phyloP scores from a whole-genome alignment of 1,139 yeast species.

The Debaryomyces subglobosus region DNA sequence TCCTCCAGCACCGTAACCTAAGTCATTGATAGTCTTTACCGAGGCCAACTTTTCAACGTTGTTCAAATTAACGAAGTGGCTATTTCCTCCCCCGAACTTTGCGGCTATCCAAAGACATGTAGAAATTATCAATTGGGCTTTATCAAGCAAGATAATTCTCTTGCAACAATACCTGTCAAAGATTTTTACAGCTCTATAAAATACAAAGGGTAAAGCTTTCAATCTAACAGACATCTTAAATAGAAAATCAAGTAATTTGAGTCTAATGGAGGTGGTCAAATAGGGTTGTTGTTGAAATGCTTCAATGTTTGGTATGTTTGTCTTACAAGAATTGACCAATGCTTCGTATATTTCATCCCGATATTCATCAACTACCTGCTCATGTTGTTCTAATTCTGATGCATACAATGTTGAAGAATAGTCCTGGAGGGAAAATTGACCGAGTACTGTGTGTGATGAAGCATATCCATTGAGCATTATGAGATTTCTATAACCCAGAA shows the following conservation, averaged over 20 bases:
- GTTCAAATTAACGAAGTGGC: slow-evolving; percentile 59
- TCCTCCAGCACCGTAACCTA: slow-evolving; percentile 57
- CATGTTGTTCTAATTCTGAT: slow-evolving; percentile 53
- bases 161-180: slow-evolving; percentile 71
- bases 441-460: background rate
- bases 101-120: slow-evolving; percentile 71
- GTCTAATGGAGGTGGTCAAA: slow-evolving; percentile 52
- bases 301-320: slow-evolving; percentile 51
- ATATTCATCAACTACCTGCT: slow-evolving; percentile 52
- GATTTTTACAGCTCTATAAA: slow-evolving; percentile 57
- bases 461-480: slow-evolving; percentile 4
- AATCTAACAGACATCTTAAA: slow-evolving; percentile 61
- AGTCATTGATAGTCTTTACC: slow-evolving; percentile 42
- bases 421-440: slow-evolving; percentile 33
- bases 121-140: slow-evolving; percentile 63
- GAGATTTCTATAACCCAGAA: background rate
- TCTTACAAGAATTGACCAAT: slow-evolving; percentile 34
- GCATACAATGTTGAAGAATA: slow-evolving; percentile 56
- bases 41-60: slow-evolving; percentile 33
- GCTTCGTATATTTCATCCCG: slow-evolving; percentile 51
- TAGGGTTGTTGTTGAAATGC: slow-evolving; percentile 68
- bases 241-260: slow-evolving; percentile 57
- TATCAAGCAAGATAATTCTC: slow-evolving; percentile 62
- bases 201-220: slow-evolving; percentile 61
- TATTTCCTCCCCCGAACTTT: slow-evolving; percentile 69